Base-by-base conservation (phyloP, 176 grass and related monocot species). In the Carex cristatella region DNA sequence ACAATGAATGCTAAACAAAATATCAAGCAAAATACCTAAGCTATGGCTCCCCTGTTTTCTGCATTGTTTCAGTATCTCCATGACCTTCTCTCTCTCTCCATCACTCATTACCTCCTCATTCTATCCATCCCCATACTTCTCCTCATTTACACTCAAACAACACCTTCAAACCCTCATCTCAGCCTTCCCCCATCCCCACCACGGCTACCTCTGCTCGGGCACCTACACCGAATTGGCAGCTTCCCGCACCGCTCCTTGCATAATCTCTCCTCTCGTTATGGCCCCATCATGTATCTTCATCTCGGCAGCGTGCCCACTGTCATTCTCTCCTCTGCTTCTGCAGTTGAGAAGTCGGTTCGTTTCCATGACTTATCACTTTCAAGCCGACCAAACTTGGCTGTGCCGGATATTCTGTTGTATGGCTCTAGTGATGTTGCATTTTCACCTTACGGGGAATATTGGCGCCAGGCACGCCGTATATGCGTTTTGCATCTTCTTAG, bases 381-480 rank as follows among this genome's bases (percentile, higher is more conserved):
- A 8, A 81, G 69, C 44, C 88, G 88, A 0, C 84, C 88, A 7
- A 77, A 48, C 80, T 69, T 37, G 38, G 42, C 8, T 72, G 80
- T 79, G 28, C 58, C 84, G 0, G 44, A 80, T 0, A 87, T 62
- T 59, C 13, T 84, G 9, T 12, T 88, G 1, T 93, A 93, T 73
- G 70, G 49, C 48, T 83, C 84, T 40, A 46, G 72, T 28, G 81
- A 93, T n/a, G 15, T 92, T 14, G 55, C 55, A 11, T 89, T 86
- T 77, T 80, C 84, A 13, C 85, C 87, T 64, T 95, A 91, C 65
- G 82, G 90, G 0, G 90, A 95, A 77, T 83, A 86, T 9, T 95
- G 88, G 93, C 82, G 83, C 49, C 85, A 90, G 6, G 28, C 64
- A n/a, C 84, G 86, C 30, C 79, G 91, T 44, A 44, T 89, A 28